These are phyloP conservation scores for Fusarium stilboides DNA, from an alignment of 2,329 filamentous ascomycete species.

Conservation along the genomic window DNA sequence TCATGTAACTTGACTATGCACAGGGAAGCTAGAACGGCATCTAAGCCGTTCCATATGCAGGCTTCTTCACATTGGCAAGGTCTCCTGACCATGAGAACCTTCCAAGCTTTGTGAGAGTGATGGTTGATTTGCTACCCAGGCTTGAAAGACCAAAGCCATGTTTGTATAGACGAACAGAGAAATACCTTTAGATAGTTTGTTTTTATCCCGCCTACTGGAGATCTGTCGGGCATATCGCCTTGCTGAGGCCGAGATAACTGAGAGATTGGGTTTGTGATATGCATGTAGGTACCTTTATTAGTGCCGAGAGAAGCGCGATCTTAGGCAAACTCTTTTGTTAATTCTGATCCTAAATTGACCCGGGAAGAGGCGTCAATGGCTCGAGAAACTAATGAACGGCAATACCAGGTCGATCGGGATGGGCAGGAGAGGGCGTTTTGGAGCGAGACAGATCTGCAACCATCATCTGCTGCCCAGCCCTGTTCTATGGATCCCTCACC, in stretches of 20 bases:
- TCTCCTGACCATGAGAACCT: slow-evolving; percentile 31
- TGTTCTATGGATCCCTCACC: slow-evolving; percentile 37
- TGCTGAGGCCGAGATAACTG: background rate
- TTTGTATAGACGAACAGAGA: background rate
- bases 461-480: slow-evolving; percentile 30
- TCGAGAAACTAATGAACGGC: slow-evolving; percentile 8
- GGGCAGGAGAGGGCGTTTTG: slow-evolving; percentile 23
- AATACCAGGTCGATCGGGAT: slow-evolving; percentile 28
- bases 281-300: background rate
- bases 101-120: background rate
- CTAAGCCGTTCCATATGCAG: slow-evolving; percentile 33
- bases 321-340: slow-evolving; percentile 10
- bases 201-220: background rate
- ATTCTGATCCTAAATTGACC: background rate
- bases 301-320: slow-evolving; percentile 3
- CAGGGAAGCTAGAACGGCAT: slow-evolving; percentile 29
- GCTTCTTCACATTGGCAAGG: slow-evolving; percentile 16
- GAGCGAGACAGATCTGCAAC: slow-evolving; percentile 44
- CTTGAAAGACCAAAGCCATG: background rate
- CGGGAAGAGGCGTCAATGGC: slow-evolving; percentile 14
- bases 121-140: background rate
- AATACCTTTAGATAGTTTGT: background rate
- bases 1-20: slow-evolving; percentile 37
- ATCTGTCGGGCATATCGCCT: background rate
- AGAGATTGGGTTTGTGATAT: slow-evolving; percentile 5